Conservation (phyloP, 2,329 filamentous ascomycete species). For the Talaromyces sp. region DNA sequence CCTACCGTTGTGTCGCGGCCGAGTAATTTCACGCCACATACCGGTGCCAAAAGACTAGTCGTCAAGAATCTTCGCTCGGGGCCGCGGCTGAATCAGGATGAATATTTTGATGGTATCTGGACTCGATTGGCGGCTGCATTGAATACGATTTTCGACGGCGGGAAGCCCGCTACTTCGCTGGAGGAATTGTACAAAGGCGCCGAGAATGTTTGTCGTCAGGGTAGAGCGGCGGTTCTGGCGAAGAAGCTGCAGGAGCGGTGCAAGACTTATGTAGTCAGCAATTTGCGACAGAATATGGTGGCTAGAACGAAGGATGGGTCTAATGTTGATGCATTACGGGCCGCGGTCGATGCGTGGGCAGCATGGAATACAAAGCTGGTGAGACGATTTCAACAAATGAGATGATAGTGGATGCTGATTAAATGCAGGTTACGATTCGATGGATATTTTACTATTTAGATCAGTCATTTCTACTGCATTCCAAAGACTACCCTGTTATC, state of each 20-base stretch:
- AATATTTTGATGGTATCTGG: conserved; percentile 77
- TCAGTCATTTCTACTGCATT: conserved; percentile 78
- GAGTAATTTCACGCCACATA: conserved; percentile 66
- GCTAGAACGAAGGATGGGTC: conserved; percentile 54
- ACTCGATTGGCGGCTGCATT: conserved; percentile 72
- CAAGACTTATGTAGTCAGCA: conserved; percentile 59
- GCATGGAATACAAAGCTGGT: conserved; percentile 77
- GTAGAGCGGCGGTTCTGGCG: conserved; percentile 67
- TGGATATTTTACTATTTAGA: conserved; percentile 95
- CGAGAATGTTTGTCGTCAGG: conserved; percentile 84
- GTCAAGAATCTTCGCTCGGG: conserved; percentile 83
- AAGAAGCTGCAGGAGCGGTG: conserved; percentile 65
- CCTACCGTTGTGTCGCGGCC: conserved; percentile 35
- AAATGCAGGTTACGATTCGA: conserved; percentile 66
- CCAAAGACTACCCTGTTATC: conserved; percentile 67
- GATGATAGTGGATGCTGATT: neutral
- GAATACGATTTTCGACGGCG: conserved; percentile 66
- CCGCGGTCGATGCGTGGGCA: conserved; percentile 65
- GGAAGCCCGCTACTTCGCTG: conserved; percentile 67
- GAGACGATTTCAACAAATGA: conserved; percentile 31
- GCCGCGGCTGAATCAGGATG: conserved; percentile 64
- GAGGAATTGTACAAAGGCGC: conserved; percentile 88
- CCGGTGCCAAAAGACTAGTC: conserved; percentile 79
- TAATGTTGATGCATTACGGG: conserved; percentile 64
- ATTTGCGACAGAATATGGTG: conserved; percentile 60